Base-by-base conservation (phyloP, 352 stramenopile genomes). In the Phytophthora pluvialis region DNA sequence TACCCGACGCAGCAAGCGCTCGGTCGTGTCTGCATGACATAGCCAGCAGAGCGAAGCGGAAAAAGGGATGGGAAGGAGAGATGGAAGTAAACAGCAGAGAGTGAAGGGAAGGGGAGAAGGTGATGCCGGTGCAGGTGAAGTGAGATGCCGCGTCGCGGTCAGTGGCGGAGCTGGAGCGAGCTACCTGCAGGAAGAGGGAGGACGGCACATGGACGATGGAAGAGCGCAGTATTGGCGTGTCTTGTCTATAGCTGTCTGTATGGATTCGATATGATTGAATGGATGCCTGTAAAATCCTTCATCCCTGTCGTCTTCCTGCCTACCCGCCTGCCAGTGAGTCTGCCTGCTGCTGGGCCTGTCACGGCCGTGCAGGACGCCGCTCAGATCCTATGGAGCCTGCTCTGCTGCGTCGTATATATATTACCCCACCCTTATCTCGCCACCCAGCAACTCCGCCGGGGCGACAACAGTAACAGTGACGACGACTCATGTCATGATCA, bases 1-100 rank as follows among this genome's bases (percentile, higher is more conserved):
- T 94, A 94, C 63, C 86, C 86, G 55, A 94, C 83, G 48, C 86
- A 93, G 55, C 78, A 87, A 50, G 79, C 84, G 39, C 76, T 95
- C 9, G 86, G 84, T 29, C 78, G 77, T 53, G 78, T 88, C 44
- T 90, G 78, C 61, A 80, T 84, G 72, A 68, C 60, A 73, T 76
- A 73, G 58, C 26, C 40, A 44, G 31, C 32, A 15, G 32, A 59
- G 13, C 6, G 21, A 47, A 12, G 40, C 25, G 21, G 47, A 36
- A 48, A 50, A 39, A 16, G 28, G 28, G 45, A 57, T 46, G 47
- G n/a, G 48, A 43, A 61, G 40, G 51, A 31, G 31, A 53, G 31
- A 49, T 60, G 44, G 39, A 25, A 70, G 43, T n/a, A 52, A 45
- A 66, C 36, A 60, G 36, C 31, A 45, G 33, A 50, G 33, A 56